Conservation (phyloP, 2,329 filamentous ascomycete species). For the Aspergillus neotritici region DNA sequence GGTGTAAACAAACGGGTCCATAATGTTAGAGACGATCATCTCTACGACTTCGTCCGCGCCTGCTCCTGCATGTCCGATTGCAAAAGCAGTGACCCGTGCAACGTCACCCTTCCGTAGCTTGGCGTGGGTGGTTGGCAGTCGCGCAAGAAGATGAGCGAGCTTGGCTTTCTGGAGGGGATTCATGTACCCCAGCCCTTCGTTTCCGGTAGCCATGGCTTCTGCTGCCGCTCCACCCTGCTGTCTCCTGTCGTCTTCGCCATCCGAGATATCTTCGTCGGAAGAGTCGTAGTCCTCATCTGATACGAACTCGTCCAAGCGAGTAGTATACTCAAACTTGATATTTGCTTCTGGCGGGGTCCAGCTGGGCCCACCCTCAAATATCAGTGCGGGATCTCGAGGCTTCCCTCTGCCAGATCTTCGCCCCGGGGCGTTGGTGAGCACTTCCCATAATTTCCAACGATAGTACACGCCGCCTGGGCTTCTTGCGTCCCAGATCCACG, state of each 20-base stretch:
- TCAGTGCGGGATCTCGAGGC: conserved; percentile 48
- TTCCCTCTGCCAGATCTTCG: conserved; percentile 31
- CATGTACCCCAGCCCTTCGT: conserved; percentile 59
- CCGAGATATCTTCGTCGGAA: conserved; percentile 70
- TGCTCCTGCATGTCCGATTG: conserved; percentile 75
- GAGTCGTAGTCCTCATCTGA: conserved; percentile 82
- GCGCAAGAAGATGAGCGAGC: conserved; percentile 74
- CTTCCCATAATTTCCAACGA: conserved; percentile 83
- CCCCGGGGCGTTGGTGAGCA: conserved; percentile 61
- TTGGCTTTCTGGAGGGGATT: conserved; percentile 80
- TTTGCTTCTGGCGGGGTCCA: conserved; percentile 72
- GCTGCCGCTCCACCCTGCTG: conserved; percentile 37
- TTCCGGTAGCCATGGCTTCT: conserved; percentile 33
- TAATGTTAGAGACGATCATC: conserved; percentile 75
- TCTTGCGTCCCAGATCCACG: conserved; percentile 85
- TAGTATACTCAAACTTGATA: conserved; percentile 76
- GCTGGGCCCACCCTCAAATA: conserved; percentile 70
- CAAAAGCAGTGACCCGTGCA: conserved; percentile 78
- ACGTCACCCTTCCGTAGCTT: conserved; percentile 78
- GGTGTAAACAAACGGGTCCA: conserved; percentile 67
- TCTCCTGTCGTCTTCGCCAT: conserved; percentile 41
- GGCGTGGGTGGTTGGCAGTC: conserved; percentile 69
- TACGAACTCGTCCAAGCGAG: conserved; percentile 69
- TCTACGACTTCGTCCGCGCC: conserved; percentile 90
- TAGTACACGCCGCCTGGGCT: conserved; percentile 82